Conservation (phyloP, 2,329 filamentous ascomycete species). For the Ophiostoma montium region DNA sequence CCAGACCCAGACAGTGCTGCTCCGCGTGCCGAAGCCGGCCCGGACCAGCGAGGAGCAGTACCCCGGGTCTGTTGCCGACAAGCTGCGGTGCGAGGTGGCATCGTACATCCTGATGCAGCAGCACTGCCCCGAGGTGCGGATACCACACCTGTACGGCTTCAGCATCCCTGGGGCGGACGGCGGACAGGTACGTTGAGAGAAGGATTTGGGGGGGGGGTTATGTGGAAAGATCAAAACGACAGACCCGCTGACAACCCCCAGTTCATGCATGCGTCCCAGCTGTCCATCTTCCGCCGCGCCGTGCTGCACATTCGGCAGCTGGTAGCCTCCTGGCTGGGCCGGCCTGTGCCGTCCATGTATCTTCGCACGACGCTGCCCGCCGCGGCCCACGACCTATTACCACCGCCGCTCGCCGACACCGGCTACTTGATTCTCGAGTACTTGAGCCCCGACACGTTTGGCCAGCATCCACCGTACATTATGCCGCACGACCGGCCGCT, state of each 20-base stretch:
- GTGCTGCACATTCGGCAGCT: neutral
- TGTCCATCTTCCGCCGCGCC: neutral
- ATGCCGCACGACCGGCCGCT: neutral
- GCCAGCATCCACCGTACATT: neutral
- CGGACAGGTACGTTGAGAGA: conserved; percentile 1
- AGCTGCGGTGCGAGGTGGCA: conserved; percentile 23
- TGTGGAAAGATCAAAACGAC: no score
- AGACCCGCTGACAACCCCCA: neutral
- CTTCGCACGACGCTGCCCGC: neutral
- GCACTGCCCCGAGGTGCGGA: conserved; percentile 23
- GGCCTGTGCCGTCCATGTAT: conserved; percentile 4
- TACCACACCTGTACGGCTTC: conserved; percentile 17
- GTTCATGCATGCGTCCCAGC: neutral
- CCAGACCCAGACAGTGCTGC: neutral
- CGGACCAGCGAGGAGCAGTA: conserved; percentile 20
- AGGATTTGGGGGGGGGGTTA: no score
- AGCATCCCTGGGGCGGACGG: conserved; percentile 4
- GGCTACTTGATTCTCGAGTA: conserved; percentile 9
- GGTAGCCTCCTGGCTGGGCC: neutral
- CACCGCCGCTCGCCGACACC: neutral
- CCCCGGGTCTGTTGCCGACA: conserved; percentile 23
- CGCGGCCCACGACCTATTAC: neutral
- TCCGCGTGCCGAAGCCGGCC: conserved; percentile 17
- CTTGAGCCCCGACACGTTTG: conserved; percentile 1
- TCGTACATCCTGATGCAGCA: conserved; percentile 26